A percentile compares a stretch with the other conserved stretches of the same genome.
Conservation (phyloP, 1,139 yeast species). For the Candida freyschussii region DNA sequence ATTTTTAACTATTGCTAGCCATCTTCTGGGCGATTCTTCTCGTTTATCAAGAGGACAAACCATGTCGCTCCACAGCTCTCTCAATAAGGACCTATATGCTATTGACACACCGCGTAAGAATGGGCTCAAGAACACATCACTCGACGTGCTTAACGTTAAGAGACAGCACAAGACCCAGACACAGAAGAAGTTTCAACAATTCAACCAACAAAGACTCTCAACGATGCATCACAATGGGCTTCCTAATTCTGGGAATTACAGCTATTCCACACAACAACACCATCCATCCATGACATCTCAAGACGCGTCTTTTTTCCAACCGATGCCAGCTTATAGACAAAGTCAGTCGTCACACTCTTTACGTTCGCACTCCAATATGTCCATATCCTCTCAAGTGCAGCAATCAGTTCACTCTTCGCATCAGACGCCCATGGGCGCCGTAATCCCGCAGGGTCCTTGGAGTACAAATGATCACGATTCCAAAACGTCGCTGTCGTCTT, state of each 20-base stretch:
- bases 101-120: slow-evolving; percentile 11
- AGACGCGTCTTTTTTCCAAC: neutral
- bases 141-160: slow-evolving; percentile 20
- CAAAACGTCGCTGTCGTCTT: slow-evolving; percentile 9
- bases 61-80: slow-evolving; percentile 1
- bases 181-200: slow-evolving; percentile 24
- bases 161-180: slow-evolving; percentile 21
- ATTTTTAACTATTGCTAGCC: too few relatives aligned
- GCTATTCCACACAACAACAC: neutral
- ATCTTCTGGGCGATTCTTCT: neutral
- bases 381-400: neutral
- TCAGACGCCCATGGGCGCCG: slow-evolving; percentile 4
- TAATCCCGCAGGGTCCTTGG: slow-evolving; percentile 13
- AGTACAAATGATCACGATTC: slow-evolving; percentile 1
- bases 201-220: slow-evolving; percentile 12
- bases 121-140: slow-evolving; percentile 20
- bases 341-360: slow-evolving; percentile 1
- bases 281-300: slow-evolving; percentile 2
- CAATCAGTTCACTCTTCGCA: too few relatives aligned
- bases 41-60: neutral
- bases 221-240: neutral
- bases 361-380: neutral
- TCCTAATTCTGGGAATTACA: neutral
- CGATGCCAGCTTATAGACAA: too few relatives aligned
- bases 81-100: slow-evolving; percentile 1